A percentile compares a stretch with the other conserved stretches of the same genome.
phyloP scores from a whole-genome alignment of 73 alveolate genomes.

The Paraurostyla sp. region DNA sequence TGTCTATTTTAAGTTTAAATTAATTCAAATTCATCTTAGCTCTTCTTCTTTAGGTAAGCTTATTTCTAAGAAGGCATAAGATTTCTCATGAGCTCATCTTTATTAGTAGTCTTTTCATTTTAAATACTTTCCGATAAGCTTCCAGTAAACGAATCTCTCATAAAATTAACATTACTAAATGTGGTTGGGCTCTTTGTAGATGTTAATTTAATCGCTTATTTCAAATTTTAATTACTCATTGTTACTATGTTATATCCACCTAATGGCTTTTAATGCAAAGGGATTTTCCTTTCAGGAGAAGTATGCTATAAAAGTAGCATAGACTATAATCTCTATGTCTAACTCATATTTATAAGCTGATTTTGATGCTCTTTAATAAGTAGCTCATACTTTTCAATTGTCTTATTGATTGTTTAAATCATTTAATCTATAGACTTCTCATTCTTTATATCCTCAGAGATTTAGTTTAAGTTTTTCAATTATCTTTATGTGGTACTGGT shows the following conservation, averaged over 20 bases:
- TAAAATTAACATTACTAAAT: not conserved
- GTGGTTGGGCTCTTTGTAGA: not conserved
- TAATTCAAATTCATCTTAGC: conserved; percentile 24
- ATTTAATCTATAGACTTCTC: conserved; percentile 17
- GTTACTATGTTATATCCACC: not conserved
- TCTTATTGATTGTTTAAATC: not conserved
- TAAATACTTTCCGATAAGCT: not conserved
- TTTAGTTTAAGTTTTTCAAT: not conserved
- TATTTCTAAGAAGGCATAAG: conserved; percentile 29
- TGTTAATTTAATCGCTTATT: not conserved
- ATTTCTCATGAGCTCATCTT: conserved; percentile 8
- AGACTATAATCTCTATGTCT: not conserved
- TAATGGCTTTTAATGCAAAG: not conserved
- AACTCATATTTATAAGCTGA: not conserved
- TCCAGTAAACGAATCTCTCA: not conserved
- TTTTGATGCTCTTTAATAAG: conserved; percentile 37
- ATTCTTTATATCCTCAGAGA: conserved; percentile 18
- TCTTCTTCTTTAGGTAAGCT: conserved; percentile 8
- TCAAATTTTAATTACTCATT: not conserved
- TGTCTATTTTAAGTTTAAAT: not conserved
- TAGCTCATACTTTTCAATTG: conserved; percentile 47
- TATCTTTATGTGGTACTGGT: not conserved
- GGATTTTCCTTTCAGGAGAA: conserved; percentile 22
- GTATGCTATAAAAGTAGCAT: not conserved
- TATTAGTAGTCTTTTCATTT: not conserved